A percentile compares a stretch with the other conserved stretches of the same genome.
These are phyloP conservation scores for Collariella sp. DNA, from an alignment of 495 filamentous ascomycete species.

Conservation along the genomic window DNA sequence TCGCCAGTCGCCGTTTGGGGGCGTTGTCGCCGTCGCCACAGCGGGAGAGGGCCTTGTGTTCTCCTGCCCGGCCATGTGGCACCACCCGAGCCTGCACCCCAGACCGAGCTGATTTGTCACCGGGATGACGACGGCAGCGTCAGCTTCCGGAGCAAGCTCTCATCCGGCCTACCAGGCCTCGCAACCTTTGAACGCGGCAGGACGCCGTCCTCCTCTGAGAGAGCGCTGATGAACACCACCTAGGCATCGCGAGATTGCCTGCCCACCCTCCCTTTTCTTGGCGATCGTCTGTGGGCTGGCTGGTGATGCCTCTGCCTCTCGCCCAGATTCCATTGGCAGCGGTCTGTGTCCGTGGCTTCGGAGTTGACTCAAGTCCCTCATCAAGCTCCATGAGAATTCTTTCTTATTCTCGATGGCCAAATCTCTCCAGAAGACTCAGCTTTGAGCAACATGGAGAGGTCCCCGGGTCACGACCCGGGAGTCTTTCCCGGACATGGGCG, in stretches of 20 bases:
- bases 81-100: conserved; percentile 11
- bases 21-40: conserved; percentile 1
- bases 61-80: conserved; percentile 24
- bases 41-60: background rate
- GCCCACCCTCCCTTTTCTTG: background rate
- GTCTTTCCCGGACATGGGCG: background rate
- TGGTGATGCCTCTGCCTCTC: background rate
- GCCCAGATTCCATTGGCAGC: background rate
- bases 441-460: background rate
- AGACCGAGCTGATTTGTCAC: background rate
- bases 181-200: background rate
- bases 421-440: too few relatives aligned
- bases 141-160: background rate
- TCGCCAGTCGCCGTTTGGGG: background rate
- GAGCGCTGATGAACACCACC: background rate
- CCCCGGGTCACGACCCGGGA: background rate
- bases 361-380: too few relatives aligned
- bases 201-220: background rate
- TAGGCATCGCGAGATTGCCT: background rate
- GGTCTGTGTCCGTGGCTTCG: too few relatives aligned
- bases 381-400: too few relatives aligned
- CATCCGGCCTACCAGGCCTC: background rate
- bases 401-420: too few relatives aligned
- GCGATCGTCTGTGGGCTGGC: background rate
- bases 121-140: background rate